These are phyloP conservation scores for Adenanthera pavonina DNA, from an alignment of 306 rosid genomes.

Conservation along the genomic window DNA sequence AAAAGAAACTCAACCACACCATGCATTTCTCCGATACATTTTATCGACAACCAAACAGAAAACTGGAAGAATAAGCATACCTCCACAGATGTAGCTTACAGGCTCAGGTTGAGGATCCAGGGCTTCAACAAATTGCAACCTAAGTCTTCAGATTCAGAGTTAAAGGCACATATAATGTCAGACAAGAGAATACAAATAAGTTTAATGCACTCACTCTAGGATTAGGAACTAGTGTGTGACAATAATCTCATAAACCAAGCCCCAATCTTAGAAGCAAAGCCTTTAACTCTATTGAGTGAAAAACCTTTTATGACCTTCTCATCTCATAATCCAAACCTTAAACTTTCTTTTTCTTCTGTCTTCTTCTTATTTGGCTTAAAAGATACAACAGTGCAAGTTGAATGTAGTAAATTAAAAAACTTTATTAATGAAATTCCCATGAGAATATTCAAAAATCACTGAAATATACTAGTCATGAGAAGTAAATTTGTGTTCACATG, in stretches of 20 bases:
- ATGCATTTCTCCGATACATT: neutral
- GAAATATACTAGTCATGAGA: neutral
- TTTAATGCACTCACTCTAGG: neutral
- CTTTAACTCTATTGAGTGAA: neutral
- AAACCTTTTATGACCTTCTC: neutral
- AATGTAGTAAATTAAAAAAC: too few relatives aligned
- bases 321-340: neutral
- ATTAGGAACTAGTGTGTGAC: neutral
- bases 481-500: constrained; percentile 2
- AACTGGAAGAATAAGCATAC: constrained; percentile 26
- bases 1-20: neutral
- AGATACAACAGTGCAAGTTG: too few relatives aligned
- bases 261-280: neutral
- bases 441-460: constrained; percentile 32
- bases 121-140: neutral
- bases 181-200: neutral
- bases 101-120: constrained; percentile 83
- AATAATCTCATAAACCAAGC: neutral
- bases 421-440: neutral
- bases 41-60: neutral
- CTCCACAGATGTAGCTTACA: constrained; percentile 73
- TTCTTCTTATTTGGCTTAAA: too few relatives aligned
- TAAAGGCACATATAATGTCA: neutral
- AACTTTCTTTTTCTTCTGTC: neutral
- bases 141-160: neutral